Evolutionary conservation across 148 eudicot genomes (phyloP).

Genomic region (Amaranthus palmeri): DNA sequence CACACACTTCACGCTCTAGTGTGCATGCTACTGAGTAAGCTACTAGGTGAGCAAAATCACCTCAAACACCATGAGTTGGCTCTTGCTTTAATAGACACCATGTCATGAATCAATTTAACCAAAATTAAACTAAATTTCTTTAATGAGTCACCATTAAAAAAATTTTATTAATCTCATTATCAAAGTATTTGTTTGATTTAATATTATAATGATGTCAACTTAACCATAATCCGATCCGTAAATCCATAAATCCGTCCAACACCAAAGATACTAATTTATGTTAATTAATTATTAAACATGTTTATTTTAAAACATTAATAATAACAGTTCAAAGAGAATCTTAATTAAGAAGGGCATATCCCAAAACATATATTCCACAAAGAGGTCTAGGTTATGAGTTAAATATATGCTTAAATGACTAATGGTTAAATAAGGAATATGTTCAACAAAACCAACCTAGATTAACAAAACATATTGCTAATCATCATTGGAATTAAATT

Average conservation of each 20-base stretch:
- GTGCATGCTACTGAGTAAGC: too few species aligned
- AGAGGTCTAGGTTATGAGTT: background rate
- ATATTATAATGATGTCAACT: too few species aligned
- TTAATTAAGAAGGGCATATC: background rate
- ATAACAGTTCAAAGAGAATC: slow-evolving; percentile 1
- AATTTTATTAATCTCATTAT: too few species aligned
- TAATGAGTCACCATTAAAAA: too few species aligned
- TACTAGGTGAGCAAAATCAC: too few species aligned
- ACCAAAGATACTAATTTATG: background rate
- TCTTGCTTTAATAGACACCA: too few species aligned
- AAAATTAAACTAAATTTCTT: too few species aligned
- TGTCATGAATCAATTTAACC: too few species aligned
- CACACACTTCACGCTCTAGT: too few species aligned
- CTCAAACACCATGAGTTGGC: too few species aligned
- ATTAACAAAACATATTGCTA: background rate
- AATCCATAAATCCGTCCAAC: background rate
- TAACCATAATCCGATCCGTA: too few species aligned
- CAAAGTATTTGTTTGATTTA: too few species aligned
- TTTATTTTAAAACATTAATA: background rate
- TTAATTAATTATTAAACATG: background rate
- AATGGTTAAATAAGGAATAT: background rate
- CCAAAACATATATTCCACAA: background rate
- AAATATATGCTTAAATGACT: background rate
- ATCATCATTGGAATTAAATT: background rate
- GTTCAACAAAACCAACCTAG: background rate